Evolutionary conservation across 306 rosid species (phyloP), one percentile per base, ranked within the genome.

Genomic region (Lathyrus tuberosus): DNA sequence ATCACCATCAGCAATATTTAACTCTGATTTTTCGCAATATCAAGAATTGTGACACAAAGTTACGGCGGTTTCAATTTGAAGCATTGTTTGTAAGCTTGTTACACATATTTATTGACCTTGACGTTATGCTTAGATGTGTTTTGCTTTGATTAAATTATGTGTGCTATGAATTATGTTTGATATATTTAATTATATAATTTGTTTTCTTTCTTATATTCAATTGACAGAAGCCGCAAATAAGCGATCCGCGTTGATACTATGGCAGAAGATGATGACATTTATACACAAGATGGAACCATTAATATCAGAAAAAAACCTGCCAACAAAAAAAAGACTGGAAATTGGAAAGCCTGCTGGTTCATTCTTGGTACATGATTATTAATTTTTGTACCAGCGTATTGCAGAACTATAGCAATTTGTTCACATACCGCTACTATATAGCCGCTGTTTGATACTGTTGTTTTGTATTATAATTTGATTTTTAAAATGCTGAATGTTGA

Each of bases 281-380:
- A 85, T 57, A 86, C 92, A 17, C 76, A 86, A 11, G 93, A 91
- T 77, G 96, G 97, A 11, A 91, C 96, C 40, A 15, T 83, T 63
- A 82, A 78, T 70, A 61, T 85, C 72, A 40, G 47, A 17, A 77
- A 52, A 65, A 88, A 85, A 8, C 93, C 93, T 31, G 96, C 97
- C 62, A 79, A 69, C 68, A 91, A 85, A 88, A 80, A 67, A 38
- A 86, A 79, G 78, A 88, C 96, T 11, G 97, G 97, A 77, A 77
- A 88, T 9, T 91, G 97, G 97, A 86, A 58, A 77, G 91, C 96
- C 3, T 91, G 96, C 75, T 91, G 80, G 46, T 91, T 76, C 48
- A 86, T 91, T 85, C 97, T 91, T 63, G 97, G 93, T 91, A 84
- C 52, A 51, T 2, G 6, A 61, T 77, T n/a, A 33, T 33, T 18